These are phyloP conservation scores for Colletotrichum salicis DNA, from an alignment of 2,329 filamentous ascomycete species.

Conservation along the genomic window DNA sequence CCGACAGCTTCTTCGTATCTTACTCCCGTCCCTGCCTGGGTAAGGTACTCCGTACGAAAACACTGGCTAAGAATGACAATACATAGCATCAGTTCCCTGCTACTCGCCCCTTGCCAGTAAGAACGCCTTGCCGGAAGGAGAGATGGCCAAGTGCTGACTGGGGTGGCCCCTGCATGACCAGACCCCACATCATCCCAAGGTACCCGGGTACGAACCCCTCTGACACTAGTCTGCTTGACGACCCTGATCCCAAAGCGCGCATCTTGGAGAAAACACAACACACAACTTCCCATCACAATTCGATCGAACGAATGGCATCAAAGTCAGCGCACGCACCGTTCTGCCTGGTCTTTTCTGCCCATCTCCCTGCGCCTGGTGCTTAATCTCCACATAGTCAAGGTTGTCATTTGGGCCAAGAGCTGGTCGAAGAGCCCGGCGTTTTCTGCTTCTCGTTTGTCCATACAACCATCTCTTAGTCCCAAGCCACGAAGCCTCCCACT, in stretches of 20 bases:
- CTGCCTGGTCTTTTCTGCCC: background rate
- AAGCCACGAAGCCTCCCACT: constrained; percentile 9
- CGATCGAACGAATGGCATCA: background rate
- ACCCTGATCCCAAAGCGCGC: constrained; percentile 22
- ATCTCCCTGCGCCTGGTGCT: constrained; percentile 4
- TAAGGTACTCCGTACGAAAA: background rate
- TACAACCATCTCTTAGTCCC: background rate
- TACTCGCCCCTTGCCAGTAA: background rate
- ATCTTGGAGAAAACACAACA: constrained; percentile 23
- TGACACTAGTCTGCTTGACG: background rate
- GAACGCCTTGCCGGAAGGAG: constrained; percentile 9
- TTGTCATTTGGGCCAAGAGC: constrained; percentile 8
- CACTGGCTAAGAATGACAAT: constrained; percentile 4
- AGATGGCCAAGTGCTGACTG: constrained; percentile 4
- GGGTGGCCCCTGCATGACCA: constrained; percentile 4
- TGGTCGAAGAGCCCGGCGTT: constrained; percentile 4
- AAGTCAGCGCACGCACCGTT: constrained; percentile 2
- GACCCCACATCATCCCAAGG: constrained; percentile 1
- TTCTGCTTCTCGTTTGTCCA: background rate
- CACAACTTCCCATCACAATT: background rate
- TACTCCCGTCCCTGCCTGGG: background rate
- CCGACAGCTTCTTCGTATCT: background rate
- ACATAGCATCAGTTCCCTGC: background rate
- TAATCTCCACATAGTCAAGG: constrained; percentile 26
- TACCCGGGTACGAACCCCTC: background rate